Base-by-base conservation (phyloP, 192 early-diverging fungal species). In the Coemansia sp. region DNA sequence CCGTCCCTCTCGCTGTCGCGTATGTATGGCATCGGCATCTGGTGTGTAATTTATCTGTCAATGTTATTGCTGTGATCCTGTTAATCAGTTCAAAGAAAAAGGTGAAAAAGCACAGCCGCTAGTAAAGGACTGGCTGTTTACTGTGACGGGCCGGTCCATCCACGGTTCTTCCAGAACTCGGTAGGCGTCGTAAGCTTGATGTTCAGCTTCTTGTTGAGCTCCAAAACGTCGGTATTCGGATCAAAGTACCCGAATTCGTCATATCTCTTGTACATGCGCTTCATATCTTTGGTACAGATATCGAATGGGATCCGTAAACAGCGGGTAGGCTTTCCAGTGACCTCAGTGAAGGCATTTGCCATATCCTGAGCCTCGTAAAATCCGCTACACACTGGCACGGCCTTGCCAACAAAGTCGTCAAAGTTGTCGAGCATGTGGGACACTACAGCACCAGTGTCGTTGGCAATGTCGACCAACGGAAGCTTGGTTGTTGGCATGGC, bases 61-160 rank as follows among this genome's bases (percentile, higher is more conserved):
- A 41, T 41, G 39, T 41, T 41, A 41, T 41, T 41, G 12, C 6
- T 14, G 39, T 41, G 39, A 41, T 1, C 39, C 6, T 41, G 7
- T 8, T 12, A 41, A 41, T 12, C 5, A 41, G 39, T 12, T 41
- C 7, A 14, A 41, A 14, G 7, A 14, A 41, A 41, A 41, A 41
- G n/a, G n/a, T n/a, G n/a, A n/a, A n/a, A n/a, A n/a, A n/a, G n/a
- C 39, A 41, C 9, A 41, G 39, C 1, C n/a, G 30, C 30, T 30
- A 30, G 30, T 30, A 2, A 30, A 30, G 30, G 30, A 30, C 30
- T 2, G 3, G 30, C 30, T 30, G 30, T 30, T 3, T 43, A 61
- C 11, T 44, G n/a, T 16, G 66, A 60, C 7, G 68, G 77, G 91
- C 65, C 95, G 93, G 67, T 66, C 73, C 73, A 69, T 34, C 67